phyloP scores from a whole-genome alignment of 768 basidiomycete genomes.

The Kwoniella sp. region DNA sequence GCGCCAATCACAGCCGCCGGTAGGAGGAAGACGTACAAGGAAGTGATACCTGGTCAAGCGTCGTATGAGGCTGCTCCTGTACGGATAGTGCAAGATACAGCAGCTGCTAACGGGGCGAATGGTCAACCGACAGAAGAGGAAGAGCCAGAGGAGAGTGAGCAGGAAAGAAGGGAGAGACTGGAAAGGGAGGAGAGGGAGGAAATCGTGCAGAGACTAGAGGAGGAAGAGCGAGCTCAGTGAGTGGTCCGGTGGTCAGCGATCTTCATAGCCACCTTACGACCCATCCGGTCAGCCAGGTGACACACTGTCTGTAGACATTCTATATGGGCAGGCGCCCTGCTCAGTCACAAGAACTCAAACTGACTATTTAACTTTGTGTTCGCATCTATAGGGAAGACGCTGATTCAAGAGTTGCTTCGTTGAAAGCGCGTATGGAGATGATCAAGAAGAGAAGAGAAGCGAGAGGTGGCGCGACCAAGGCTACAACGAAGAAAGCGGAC shows the following conservation, averaged over 20 bases:
- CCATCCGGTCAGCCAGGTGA: no score
- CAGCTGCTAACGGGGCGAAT: slow-evolving; percentile 22
- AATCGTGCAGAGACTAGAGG: slow-evolving; percentile 51
- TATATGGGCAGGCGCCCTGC: no score
- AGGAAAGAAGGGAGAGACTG: slow-evolving; percentile 37
- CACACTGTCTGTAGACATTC: no score
- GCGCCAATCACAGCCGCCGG: slow-evolving; percentile 3
- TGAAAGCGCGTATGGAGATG: slow-evolving; percentile 50
- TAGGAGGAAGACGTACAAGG: slow-evolving; percentile 37
- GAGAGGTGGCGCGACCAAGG: slow-evolving; percentile 3
- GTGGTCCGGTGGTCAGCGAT: slow-evolving; percentile 8
- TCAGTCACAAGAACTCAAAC: background rate
- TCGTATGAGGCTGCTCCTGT: slow-evolving; percentile 51
- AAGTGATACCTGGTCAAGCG: slow-evolving; percentile 40
- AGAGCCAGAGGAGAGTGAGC: slow-evolving; percentile 47
- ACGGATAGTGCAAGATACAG: slow-evolving; percentile 28
- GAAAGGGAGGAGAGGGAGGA: slow-evolving; percentile 53
- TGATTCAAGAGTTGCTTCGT: slow-evolving; percentile 36
- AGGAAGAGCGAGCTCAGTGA: slow-evolving; percentile 54
- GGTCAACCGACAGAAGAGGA: slow-evolving; percentile 39
- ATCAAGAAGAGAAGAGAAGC: slow-evolving; percentile 45
- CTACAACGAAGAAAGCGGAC: background rate
- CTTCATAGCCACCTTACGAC: background rate
- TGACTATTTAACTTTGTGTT: background rate
- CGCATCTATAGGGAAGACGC: slow-evolving; percentile 53